Evolutionary conservation across 148 eudicot species (phyloP), one percentile per base, ranked within the genome.

Genomic region (Pharnaceum exiguum): DNA sequence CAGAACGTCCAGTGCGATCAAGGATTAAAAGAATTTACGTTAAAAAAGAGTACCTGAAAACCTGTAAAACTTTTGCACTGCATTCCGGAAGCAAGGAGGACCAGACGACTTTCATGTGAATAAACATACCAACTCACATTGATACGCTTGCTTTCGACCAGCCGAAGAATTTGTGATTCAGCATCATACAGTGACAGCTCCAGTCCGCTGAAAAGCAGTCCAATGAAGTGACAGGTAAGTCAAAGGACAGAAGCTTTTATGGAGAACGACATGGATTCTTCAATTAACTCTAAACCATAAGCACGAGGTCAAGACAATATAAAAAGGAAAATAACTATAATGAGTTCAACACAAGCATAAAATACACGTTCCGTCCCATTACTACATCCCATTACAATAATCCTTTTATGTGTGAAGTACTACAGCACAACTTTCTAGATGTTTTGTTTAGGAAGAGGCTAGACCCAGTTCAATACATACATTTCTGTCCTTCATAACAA

Each of bases 31-130:
- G 35, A 10, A 48, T 5, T 30, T 46, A 36, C 10, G 13, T 33
- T 15, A 27, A 55, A 45, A 43, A 49, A 27, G 48, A 57, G 40
- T 74, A 94, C 99, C 96, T 94, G 99, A 77, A 76, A 89, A 55
- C 99, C 99, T 7, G 72, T 79, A 47, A 89, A 82, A 71, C 82
- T 89, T 71, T 89, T 94, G 95, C 95, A 82, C 65, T 89, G 96
- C 87, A 80, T 68, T 70, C 99, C 99, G 19, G 95, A 86, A 65
- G 99, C 95, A 68, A 94, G 95, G 58, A 94, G 95, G 70, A 94
- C 77, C 78, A 94, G 68, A 63, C 99, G 94, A 71, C 96, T 89
- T 80, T 94, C 99, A 86, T 94, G 99, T 37, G 99, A 86, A 64
- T 94, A 94, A 24, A 67, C 64, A 63, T 86, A 89, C 99, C 99